Evolutionary conservation across 2,329 filamentous ascomycete genomes (phyloP).

Genomic region (Mycosphaerella arachidis): DNA sequence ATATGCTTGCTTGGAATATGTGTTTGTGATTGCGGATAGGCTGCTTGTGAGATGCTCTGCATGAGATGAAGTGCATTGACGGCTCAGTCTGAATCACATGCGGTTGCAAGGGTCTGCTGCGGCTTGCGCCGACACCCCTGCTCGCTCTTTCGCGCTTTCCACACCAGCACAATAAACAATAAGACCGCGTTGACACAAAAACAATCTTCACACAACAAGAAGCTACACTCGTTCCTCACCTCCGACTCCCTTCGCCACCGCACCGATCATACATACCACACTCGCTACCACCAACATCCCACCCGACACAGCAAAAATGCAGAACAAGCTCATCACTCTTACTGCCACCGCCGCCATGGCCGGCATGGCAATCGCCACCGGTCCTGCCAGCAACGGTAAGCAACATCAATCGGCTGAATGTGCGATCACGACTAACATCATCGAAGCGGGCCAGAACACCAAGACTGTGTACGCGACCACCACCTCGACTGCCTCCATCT

Average conservation of each 20-base stretch:
- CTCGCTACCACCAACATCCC: not conserved
- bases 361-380: not conserved
- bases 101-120: not conserved
- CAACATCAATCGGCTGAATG: not conserved
- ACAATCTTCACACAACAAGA: not conserved
- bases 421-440: not conserved
- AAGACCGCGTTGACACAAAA: not conserved
- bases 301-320: not conserved
- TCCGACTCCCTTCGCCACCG: not conserved
- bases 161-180: not conserved
- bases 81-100: not conserved
- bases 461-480: not conserved
- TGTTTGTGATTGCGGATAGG: not conserved
- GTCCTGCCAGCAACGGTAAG: not conserved
- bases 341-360: conserved; percentile 1
- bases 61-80: not conserved
- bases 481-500: not conserved
- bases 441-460: not conserved
- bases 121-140: not conserved
- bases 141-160: not conserved
- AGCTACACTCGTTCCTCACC: not conserved
- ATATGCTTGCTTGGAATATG: not conserved
- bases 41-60: not conserved
- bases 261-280: not conserved
- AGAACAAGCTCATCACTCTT: conserved; percentile 2